phyloP scores from a whole-genome alignment of 371 early-diverging fungal species.

The Mucor circinelloides region DNA sequence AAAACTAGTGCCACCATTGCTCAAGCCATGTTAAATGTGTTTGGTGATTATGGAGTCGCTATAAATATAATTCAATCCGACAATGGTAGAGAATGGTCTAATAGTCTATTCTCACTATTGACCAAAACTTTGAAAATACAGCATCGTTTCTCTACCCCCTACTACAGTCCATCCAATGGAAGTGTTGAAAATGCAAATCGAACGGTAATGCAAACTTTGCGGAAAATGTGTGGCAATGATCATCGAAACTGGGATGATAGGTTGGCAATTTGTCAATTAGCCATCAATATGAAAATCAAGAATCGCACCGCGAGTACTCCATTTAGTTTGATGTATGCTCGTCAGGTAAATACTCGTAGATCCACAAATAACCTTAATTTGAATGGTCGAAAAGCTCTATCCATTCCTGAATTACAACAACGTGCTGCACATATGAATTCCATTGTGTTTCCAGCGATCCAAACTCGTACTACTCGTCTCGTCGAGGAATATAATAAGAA shows the following conservation, averaged over 20 bases:
- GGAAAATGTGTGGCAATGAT: constrained; percentile 12
- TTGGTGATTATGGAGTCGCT: constrained; percentile 29
- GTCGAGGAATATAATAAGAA: constrained; percentile 1
- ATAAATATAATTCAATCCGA: constrained; percentile 16
- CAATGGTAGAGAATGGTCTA: constrained; percentile 35
- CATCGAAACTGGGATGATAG: constrained; percentile 25
- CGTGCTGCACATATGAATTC: constrained; percentile 19
- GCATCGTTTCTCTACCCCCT: constrained; percentile 2
- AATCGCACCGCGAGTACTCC: constrained; percentile 11
- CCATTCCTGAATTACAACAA: constrained; percentile 8
- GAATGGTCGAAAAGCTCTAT: neutral
- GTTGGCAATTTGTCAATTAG: constrained; percentile 26
- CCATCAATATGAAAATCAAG: constrained; percentile 4
- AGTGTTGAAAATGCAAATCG: constrained; percentile 14
- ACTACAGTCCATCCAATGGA: constrained; percentile 3
- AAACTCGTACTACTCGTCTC: neutral
- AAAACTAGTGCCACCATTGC: constrained; percentile 26
- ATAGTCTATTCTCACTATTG: neutral
- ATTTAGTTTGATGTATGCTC: constrained; percentile 22
- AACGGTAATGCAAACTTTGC: constrained; percentile 9
- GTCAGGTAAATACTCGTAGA: neutral
- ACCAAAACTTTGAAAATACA: constrained; percentile 8
- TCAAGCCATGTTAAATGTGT: constrained; percentile 17
- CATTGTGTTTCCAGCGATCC: constrained; percentile 27
- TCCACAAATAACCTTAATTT: neutral